These are phyloP conservation scores for Capronia americana DNA, from an alignment of 2,329 filamentous ascomycete species.

Conservation along the genomic window DNA sequence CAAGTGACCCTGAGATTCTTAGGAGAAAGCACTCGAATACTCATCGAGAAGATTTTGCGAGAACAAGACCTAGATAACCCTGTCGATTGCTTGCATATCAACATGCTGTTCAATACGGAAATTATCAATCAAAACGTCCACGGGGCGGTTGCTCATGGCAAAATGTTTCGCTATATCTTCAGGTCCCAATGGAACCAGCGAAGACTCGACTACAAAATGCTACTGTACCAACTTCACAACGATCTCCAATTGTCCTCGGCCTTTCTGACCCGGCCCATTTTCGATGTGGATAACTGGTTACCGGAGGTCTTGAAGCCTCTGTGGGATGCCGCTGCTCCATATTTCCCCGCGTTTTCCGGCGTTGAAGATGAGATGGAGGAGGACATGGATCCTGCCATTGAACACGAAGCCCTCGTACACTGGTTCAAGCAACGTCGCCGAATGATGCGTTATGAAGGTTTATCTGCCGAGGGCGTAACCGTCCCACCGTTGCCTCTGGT, in stretches of 20 bases:
- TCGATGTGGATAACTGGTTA: conserved; percentile 11
- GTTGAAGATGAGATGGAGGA: neutral
- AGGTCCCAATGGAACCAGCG: conserved; percentile 6
- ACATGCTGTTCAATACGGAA: conserved; percentile 14
- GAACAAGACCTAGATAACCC: conserved; percentile 1
- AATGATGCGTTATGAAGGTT: conserved; percentile 3
- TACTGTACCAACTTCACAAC: conserved; percentile 24
- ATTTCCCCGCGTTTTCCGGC: neutral
- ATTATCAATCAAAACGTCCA: conserved; percentile 15
- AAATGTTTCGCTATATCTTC: conserved; percentile 19
- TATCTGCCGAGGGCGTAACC: neutral
- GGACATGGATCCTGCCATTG: conserved; percentile 5
- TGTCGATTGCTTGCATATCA: conserved; percentile 10
- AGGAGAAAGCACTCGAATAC: conserved; percentile 6
- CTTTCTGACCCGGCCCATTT: conserved; percentile 11
- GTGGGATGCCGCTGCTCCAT: conserved; percentile 13
- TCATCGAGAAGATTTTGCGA: conserved; percentile 1
- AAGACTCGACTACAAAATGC: conserved; percentile 24
- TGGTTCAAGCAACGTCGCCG: conserved; percentile 12
- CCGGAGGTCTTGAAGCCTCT: conserved; percentile 12
- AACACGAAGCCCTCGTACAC: neutral
- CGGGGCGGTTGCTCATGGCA: conserved; percentile 18
- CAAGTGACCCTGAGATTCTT: neutral
- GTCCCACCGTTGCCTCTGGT: conserved; percentile 9
- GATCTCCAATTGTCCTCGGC: conserved; percentile 22